Evolutionary conservation across 441 rosid genomes (phyloP).

Genomic region (Brassica hybrid): DNA sequence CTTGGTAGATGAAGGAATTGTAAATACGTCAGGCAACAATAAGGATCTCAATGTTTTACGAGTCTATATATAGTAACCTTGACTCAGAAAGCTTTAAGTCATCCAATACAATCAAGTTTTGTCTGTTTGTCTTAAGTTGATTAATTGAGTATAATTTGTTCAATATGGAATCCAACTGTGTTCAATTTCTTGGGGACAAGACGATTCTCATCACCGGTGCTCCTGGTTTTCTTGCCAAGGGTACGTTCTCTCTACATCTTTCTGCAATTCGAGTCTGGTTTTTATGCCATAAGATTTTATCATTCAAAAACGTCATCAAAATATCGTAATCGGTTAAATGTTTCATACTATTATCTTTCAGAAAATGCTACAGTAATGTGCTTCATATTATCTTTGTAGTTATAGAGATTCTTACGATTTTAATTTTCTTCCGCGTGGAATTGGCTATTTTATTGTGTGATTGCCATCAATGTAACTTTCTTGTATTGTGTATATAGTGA

Average conservation of each 20-base stretch:
- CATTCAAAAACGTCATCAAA: background rate
- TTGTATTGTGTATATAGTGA: background rate
- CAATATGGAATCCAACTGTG: constrained; percentile 38
- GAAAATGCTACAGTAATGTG: background rate
- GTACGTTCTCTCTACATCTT: constrained; percentile 39
- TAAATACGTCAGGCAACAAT: constrained; percentile 21
- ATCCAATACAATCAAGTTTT: constrained; percentile 18
- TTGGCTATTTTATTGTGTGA: background rate
- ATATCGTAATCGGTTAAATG: background rate
- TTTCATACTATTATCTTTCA: background rate
- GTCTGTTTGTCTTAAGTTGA: constrained; percentile 17
- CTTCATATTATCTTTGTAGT: background rate
- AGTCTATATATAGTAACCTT: constrained; percentile 35
- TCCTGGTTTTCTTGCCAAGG: constrained; percentile 64
- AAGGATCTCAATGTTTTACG: background rate
- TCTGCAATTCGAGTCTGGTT: background rate
- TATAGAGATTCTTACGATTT: background rate
- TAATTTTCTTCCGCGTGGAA: background rate
- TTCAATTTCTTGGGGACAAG: constrained; percentile 40
- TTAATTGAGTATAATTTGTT: background rate
- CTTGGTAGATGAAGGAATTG: constrained; percentile 36
- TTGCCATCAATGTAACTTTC: background rate
- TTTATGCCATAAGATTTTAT: background rate
- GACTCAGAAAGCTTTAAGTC: constrained; percentile 16
- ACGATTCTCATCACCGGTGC: constrained; percentile 56